Evolutionary conservation across 345 rosid species (phyloP).

Genomic region (Turritis glabra): DNA sequence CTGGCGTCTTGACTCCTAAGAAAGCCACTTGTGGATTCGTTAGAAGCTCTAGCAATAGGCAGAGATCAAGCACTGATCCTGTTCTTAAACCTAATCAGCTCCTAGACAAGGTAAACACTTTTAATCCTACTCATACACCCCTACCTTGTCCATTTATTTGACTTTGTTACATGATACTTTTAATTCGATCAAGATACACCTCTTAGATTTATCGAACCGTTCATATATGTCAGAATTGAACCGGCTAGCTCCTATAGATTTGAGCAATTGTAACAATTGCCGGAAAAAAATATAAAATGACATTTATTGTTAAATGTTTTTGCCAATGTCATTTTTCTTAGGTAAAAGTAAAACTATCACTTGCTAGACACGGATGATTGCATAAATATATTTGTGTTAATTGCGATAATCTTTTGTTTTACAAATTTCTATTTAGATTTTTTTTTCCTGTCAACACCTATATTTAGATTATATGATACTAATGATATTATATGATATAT

Average conservation of each 20-base stretch:
- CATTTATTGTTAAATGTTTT: background rate
- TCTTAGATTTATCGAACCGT: too few species aligned
- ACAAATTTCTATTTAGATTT: background rate
- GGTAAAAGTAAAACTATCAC: background rate
- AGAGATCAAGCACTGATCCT: slow-evolving; percentile 86
- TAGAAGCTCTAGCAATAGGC: slow-evolving; percentile 86
- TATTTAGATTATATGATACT: background rate
- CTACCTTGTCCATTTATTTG: too few species aligned
- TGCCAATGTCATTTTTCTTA: too few species aligned
- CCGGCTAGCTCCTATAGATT: background rate
- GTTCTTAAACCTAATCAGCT: slow-evolving; percentile 87
- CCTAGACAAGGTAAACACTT: slow-evolving; percentile 64
- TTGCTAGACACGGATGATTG: background rate
- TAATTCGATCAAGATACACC: too few species aligned
- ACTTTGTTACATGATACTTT: too few species aligned
- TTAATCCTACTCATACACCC: background rate
- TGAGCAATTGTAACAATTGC: background rate
- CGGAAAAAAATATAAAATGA: background rate
- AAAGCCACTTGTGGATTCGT: slow-evolving; percentile 46
- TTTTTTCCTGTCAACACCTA: background rate
- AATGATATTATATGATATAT: background rate
- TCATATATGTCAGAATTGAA: background rate
- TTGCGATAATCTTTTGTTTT: background rate
- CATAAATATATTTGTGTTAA: background rate
- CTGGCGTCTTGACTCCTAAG: slow-evolving; percentile 56